Base-by-base conservation (phyloP, 2,329 filamentous ascomycete genomes). In the Dothideomycetes sp. region DNA sequence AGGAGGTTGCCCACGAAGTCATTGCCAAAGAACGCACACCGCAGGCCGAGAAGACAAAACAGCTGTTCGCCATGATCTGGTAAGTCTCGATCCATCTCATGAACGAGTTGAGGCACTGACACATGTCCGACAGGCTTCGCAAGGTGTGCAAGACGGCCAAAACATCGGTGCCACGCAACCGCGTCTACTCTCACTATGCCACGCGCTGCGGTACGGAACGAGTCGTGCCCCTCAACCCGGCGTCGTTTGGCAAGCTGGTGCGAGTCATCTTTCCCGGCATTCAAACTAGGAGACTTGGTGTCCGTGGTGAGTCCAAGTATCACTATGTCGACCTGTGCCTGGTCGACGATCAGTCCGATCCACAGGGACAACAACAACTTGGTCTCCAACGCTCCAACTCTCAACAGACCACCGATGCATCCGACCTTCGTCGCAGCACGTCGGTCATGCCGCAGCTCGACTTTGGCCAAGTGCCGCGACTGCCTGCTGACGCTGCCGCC, bases 241-340 rank as follows among this genome's bases (percentile, higher is more conserved):
- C 91, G 8, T 96, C 89, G 19, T 98, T 98, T 63, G 91, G 91
- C 43, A 98, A 98, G 63, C 76, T 98, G 30, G 91, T 98, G 23
- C 80, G 91, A 22, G 89, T 98, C 27, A 82, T 98, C 37, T 98
- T 96, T 53, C 89, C 91, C 0, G 89, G 88, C 29, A 80, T 98
- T 16, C 89, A 94, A 63, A 98, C 91, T 22, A 76, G 91, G 45
- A 77, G 91, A 49, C 71, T 98, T 10, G 91, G 91, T 47, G 88
- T 96, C 33, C 79, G 91, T 39, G 91, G 91, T 49, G 89, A 96
- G 65, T 98, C 91, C 11, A 98, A 98, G 60, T 98, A 98, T 60
- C 91, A 98, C 62, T 98, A 98, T 55, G 70, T 72, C 34, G 70
- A 73, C 49, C 60, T 73, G 25, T 68, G 66, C 27, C 64, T 71